Conservation (phyloP, 2,329 filamentous ascomycete genomes). For the Helminthosporium solani region DNA sequence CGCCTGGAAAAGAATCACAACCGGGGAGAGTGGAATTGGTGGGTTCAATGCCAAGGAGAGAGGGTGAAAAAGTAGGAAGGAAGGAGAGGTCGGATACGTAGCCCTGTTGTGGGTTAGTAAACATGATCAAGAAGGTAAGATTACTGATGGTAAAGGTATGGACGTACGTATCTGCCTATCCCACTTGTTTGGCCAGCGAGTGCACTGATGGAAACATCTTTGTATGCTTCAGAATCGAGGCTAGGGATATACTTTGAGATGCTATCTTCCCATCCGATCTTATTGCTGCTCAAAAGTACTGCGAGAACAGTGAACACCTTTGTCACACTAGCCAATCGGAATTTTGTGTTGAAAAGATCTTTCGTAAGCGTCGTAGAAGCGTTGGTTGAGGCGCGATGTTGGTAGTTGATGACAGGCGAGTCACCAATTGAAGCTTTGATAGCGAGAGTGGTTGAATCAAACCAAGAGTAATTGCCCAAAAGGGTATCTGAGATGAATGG, state of each 20-base stretch:
- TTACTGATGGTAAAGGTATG: background rate
- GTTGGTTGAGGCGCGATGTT: background rate
- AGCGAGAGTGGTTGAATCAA: conserved; percentile 21
- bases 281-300: conserved; percentile 18
- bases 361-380: background rate
- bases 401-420: conserved; percentile 17
- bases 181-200: conserved; percentile 28
- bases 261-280: conserved; percentile 22
- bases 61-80: conserved; percentile 13
- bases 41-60: conserved; percentile 18
- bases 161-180: conserved; percentile 20
- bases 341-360: conserved; percentile 14
- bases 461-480: conserved; percentile 3
- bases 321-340: conserved; percentile 26
- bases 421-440: conserved; percentile 25
- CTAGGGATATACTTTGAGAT: conserved; percentile 27
- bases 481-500: conserved; percentile 6
- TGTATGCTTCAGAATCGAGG: conserved; percentile 16
- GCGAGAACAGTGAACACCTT: conserved; percentile 31
- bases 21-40: conserved; percentile 20
- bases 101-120: conserved; percentile 18
- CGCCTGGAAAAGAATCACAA: conserved; percentile 26
- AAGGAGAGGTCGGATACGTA: conserved; percentile 25
- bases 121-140: too few species aligned
- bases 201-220: conserved; percentile 21